Conservation (phyloP, 1,284 basidiomycete genomes). For the Puccinia novopanici region DNA sequence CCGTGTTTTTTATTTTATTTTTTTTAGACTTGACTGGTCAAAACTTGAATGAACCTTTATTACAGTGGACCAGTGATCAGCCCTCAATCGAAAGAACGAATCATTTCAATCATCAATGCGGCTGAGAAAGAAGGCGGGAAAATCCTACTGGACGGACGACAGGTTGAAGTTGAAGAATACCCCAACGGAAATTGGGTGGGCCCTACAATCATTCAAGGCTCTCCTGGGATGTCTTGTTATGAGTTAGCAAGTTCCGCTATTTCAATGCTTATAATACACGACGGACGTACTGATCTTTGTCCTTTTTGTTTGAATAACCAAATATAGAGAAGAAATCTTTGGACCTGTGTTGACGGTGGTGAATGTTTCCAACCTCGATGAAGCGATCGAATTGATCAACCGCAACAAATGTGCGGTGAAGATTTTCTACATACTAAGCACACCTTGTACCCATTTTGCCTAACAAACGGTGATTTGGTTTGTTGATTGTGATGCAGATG, state of each 20-base stretch:
- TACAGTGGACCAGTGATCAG: slow-evolving; percentile 89
- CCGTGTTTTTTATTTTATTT: slow-evolving; percentile 57
- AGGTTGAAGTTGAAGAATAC: slow-evolving; percentile 71
- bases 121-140: slow-evolving; percentile 82
- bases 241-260: slow-evolving; percentile 64
- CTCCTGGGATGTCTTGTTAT: slow-evolving; percentile 82
- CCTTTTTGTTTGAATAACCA: neutral
- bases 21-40: neutral
- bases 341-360: slow-evolving; percentile 84
- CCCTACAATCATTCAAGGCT: slow-evolving; percentile 83
- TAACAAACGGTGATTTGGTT: slow-evolving; percentile 50
- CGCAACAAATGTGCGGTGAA: slow-evolving; percentile 70
- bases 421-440: slow-evolving; percentile 51
- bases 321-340: slow-evolving; percentile 83
- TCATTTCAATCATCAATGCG: slow-evolving; percentile 75
- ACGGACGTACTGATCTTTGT: neutral
- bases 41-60: slow-evolving; percentile 18
- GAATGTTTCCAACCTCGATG: slow-evolving; percentile 80
- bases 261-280: too few species aligned
- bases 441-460: too few species aligned
- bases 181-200: slow-evolving; percentile 93
- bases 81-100: slow-evolving; percentile 76
- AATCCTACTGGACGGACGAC: slow-evolving; percentile 83
- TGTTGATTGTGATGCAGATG: slow-evolving; percentile 54
- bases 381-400: slow-evolving; percentile 87